phyloP scores from a whole-genome alignment of 2,329 filamentous ascomycete genomes.

The Didymosphaeria variabile region DNA sequence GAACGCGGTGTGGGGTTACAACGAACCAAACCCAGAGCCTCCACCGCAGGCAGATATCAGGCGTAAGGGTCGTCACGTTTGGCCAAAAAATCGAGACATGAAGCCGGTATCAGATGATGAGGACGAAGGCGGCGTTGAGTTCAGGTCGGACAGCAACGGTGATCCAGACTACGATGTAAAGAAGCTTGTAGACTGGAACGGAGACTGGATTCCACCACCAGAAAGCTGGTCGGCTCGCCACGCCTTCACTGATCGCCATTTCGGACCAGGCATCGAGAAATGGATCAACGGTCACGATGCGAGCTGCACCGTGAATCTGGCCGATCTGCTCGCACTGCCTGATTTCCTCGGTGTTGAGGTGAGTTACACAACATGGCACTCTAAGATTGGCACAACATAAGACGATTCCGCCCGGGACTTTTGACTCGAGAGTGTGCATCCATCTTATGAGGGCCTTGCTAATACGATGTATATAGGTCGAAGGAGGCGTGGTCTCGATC shows the following conservation, averaged over 20 bases:
- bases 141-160: conserved; percentile 39
- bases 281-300: conserved; percentile 39
- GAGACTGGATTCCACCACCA: conserved; percentile 57
- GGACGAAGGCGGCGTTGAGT: conserved; percentile 34
- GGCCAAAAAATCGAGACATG: conserved; percentile 44
- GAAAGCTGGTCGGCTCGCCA: conserved; percentile 57
- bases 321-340: neutral
- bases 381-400: neutral
- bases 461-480: neutral
- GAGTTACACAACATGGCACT: neutral
- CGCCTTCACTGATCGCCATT: conserved; percentile 39
- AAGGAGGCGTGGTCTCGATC: conserved; percentile 12
- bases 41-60: conserved; percentile 12
- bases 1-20: conserved; percentile 19
- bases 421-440: neutral
- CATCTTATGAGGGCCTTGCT: neutral
- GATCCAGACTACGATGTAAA: conserved; percentile 47
- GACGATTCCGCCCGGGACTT: too few species aligned
- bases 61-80: conserved; percentile 21
- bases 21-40: conserved; percentile 16
- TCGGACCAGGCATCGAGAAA: conserved; percentile 41
- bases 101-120: conserved; percentile 25
- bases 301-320: conserved; percentile 21
- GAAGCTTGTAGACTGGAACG: conserved; percentile 56
- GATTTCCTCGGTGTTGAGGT: conserved; percentile 5